phyloP scores from a whole-genome alignment of 2,329 filamentous ascomycete species.

The Epichloe brachyelytri region DNA sequence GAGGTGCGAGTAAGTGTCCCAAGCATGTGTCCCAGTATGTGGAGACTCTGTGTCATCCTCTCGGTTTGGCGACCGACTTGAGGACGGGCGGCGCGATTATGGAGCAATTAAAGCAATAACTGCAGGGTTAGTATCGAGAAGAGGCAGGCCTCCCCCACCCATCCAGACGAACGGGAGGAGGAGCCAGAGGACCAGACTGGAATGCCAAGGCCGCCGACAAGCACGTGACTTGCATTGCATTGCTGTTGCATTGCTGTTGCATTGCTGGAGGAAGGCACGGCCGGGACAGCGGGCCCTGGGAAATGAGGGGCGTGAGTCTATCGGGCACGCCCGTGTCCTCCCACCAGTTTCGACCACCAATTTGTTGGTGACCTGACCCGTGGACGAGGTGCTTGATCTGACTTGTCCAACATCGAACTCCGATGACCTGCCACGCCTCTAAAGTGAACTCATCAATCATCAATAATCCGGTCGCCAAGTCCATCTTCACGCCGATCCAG shows the following conservation, averaged over 20 bases:
- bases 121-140: too few relatives aligned
- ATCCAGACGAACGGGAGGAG: too few relatives aligned
- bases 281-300: neutral
- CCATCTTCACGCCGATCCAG: neutral
- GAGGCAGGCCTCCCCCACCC: too few relatives aligned
- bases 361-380: constrained; percentile 13
- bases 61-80: neutral
- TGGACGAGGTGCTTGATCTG: constrained; percentile 14
- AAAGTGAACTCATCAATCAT: neutral
- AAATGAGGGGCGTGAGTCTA: constrained; percentile 6
- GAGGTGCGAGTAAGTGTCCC: neutral
- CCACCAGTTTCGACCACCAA: constrained; percentile 8
- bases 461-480: too few relatives aligned
- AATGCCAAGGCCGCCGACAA: too few relatives aligned
- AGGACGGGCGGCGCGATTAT: neutral
- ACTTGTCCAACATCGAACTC: constrained; percentile 10
- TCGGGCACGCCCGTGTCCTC: neutral
- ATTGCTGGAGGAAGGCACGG: neutral
- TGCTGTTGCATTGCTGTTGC: too few relatives aligned
- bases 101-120: too few relatives aligned
- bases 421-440: neutral
- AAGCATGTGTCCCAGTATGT: neutral
- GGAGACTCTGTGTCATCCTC: neutral
- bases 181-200: too few relatives aligned
- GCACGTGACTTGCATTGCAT: too few relatives aligned